Evolutionary conservation across 2,329 filamentous ascomycete genomes (phyloP), one percentile per base, ranked within the genome.

Genomic region (Pyrenochaeta sp.): DNA sequence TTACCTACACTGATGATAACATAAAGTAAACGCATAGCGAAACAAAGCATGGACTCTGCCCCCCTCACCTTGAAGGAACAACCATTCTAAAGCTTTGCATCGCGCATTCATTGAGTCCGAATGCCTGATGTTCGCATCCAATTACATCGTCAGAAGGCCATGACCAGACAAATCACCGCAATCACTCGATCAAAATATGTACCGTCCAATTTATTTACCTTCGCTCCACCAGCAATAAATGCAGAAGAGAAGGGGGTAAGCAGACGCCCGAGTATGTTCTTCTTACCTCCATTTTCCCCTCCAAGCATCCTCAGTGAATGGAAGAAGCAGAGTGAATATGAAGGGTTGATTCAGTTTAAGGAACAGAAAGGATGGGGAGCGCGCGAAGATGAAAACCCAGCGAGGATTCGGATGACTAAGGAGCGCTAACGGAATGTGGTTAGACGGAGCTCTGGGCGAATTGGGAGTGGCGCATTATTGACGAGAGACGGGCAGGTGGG

Each of bases 261-360:
- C 82, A 80, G 82, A 84, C 82, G 77, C 65, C 32, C 45, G 67
- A 57, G 32, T 36, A 49, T 55, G 50, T 72, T 61, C 65, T 65
- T 77, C 86, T 89, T 68, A 85, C 86, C 85, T 86, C 83, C 86
- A 85, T 77, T 88, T 89, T 89, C 87, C 87, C 87, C 86, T 89
- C 87, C 84, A 83, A 36, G 77, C 80, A 83, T 69, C 66, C 82
- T 81, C 84, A 86, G 82, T 80, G 84, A 76, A 78, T 77, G 74
- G 80, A 81, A 81, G 84, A 84, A 80, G 81, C 83, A 86, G 86
- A 89, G 86, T 88, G 86, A 88, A 89, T 89, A 87, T 84, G 85
- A 77, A 80, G 79, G 79, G 76, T 68, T 68, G 48, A 13, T 81
- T 74, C 72, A 74, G 70, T 76, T 76, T 80, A 76, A 75, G 71